Evolutionary conservation across 2,329 filamentous ascomycete genomes (phyloP).

Genomic region (Venturia carpophila): DNA sequence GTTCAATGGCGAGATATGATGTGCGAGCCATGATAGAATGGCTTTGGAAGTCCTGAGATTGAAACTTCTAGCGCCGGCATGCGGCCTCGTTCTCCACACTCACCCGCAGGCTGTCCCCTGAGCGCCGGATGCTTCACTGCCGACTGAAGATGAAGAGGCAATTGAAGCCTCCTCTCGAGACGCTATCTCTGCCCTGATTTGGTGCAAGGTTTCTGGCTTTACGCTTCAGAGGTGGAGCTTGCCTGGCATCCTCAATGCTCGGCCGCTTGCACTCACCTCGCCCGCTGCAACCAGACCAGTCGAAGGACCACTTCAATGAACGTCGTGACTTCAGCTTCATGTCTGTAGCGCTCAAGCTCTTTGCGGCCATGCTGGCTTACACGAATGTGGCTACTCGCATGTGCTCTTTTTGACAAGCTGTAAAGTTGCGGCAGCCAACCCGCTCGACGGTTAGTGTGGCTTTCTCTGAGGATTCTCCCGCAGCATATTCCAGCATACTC

Average conservation of each 20-base stretch:
- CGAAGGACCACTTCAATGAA: background rate
- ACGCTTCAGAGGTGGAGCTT: background rate
- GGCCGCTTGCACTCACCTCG: background rate
- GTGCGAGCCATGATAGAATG: background rate
- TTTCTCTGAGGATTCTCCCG: background rate
- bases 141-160: background rate
- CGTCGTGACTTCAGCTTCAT: background rate
- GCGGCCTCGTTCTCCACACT: background rate
- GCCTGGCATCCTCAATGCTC: background rate
- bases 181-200: background rate
- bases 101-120: background rate
- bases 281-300: background rate
- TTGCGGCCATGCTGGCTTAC: background rate
- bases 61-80: background rate
- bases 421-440: too few relatives aligned
- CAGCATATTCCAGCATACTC: constrained; percentile 22
- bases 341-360: background rate
- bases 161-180: background rate
- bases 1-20: background rate
- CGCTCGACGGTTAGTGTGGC: too few relatives aligned
- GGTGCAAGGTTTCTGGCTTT: background rate
- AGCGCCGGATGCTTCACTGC: background rate
- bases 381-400: background rate
- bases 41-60: background rate
- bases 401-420: background rate